Conservation (phyloP, 2,329 filamentous ascomycete genomes). For the Albifimbria verrucaria region DNA sequence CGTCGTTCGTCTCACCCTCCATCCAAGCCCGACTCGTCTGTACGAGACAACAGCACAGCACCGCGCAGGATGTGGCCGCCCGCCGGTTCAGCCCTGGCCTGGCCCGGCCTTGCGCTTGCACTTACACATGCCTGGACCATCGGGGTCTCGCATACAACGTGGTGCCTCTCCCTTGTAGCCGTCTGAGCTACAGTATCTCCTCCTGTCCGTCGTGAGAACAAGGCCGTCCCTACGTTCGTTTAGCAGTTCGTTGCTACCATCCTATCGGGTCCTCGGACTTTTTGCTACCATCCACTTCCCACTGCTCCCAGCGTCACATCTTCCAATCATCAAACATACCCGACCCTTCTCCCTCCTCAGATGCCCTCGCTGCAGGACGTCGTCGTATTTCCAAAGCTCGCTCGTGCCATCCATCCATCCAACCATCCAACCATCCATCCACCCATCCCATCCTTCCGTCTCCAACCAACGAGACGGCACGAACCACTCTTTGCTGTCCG, state of each 20-base stretch:
- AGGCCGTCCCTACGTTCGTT: too few species aligned
- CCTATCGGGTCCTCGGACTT: neutral
- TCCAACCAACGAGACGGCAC: too few species aligned
- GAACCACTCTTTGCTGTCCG: neutral
- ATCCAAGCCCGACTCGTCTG: neutral
- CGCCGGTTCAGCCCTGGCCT: neutral
- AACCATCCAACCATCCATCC: neutral
- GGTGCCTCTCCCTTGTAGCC: too few species aligned
- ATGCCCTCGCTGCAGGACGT: neutral
- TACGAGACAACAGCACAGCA: too few species aligned
- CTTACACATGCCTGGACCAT: too few species aligned
- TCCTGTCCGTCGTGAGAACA: neutral
- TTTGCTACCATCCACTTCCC: neutral
- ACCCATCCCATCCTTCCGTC: neutral
- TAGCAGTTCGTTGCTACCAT: neutral
- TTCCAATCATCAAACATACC: too few species aligned
- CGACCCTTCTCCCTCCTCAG: too few species aligned
- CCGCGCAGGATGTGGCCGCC: too few species aligned
- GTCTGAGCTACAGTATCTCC: too few species aligned
- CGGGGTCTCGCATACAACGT: too few species aligned
- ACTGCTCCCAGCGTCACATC: too few species aligned
- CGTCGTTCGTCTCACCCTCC: neutral
- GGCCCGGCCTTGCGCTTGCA: too few species aligned
- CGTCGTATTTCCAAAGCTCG: neutral
- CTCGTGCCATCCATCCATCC: neutral